Conservation (phyloP, 1,139 yeast species). For the Geotrichum cucujoidarum region DNA sequence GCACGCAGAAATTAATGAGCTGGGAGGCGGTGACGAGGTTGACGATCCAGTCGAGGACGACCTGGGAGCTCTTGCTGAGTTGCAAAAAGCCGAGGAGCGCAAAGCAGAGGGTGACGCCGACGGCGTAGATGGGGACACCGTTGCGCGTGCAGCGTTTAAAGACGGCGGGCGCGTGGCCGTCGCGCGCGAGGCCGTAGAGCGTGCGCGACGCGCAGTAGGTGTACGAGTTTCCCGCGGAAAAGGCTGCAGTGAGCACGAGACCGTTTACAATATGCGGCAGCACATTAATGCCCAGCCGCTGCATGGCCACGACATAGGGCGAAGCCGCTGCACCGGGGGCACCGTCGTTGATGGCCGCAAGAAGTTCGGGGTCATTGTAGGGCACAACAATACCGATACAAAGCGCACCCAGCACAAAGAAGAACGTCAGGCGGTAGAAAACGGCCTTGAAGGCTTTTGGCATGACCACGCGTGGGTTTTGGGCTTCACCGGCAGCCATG, state of each 20-base stretch:
- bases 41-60: conserved; percentile 70
- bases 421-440: conserved; percentile 54
- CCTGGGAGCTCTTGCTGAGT: conserved; percentile 53
- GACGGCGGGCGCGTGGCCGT: conserved; percentile 48
- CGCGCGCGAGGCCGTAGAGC: conserved; percentile 55
- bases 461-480: conserved; percentile 66
- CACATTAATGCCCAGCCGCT: conserved; percentile 46
- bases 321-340: conserved; percentile 58
- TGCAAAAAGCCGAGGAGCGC: conserved; percentile 53
- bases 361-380: conserved; percentile 45
- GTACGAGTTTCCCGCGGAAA: conserved; percentile 70
- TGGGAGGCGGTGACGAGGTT: conserved; percentile 77
- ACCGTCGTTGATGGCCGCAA: conserved; percentile 43
- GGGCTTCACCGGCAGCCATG: conserved; percentile 69
- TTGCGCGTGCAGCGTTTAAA: conserved; percentile 43
- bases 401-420: conserved; percentile 61
- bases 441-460: conserved; percentile 66
- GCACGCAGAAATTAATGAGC: conserved; percentile 62
- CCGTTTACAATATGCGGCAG: conserved; percentile 63
- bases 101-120: conserved; percentile 44
- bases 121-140: conserved; percentile 59
- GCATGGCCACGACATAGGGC: conserved; percentile 62
- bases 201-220: conserved; percentile 59
- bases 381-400: conserved; percentile 58
- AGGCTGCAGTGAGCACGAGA: conserved; percentile 56